Percentiles rank a stretch among this genome's conserved stretches.
phyloP scores from a whole-genome alignment of 805 yeast species.

The Phaffomyces antillensis region DNA sequence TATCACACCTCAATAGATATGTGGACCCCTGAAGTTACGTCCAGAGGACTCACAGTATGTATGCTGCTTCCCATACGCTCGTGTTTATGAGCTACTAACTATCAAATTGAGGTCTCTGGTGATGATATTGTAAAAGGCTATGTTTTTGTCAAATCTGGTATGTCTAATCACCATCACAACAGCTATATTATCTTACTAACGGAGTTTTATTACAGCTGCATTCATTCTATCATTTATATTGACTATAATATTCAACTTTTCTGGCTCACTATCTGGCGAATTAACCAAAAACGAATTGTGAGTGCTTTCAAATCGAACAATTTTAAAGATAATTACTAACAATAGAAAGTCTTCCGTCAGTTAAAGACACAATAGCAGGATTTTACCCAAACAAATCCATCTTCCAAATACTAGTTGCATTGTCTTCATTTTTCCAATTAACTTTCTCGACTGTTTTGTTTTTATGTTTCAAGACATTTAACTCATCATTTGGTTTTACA shows the following conservation, averaged over 20 bases:
- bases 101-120: constrained; percentile 3
- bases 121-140: constrained; percentile 3
- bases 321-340: not conserved
- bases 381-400: constrained; percentile 13
- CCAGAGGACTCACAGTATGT: constrained; percentile 1
- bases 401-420: constrained; percentile 10
- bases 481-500: not conserved
- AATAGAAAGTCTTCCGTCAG: constrained; percentile 9
- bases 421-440: constrained; percentile 8
- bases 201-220: constrained; percentile 3
- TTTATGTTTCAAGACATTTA: not conserved
- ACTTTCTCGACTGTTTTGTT: not conserved
- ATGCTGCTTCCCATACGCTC: accelerated
- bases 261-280: constrained; percentile 8
- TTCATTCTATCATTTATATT: constrained; percentile 5
- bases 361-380: constrained; percentile 9
- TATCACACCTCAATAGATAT: not conserved
- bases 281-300: constrained; percentile 12
- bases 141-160: constrained; percentile 7
- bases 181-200: not conserved
- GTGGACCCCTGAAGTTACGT: not conserved
- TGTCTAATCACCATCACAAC: not conserved
- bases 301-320: not conserved
- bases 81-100: not conserved
- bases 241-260: constrained; percentile 9